Base-by-base conservation (phyloP, 352 stramenopile genomes). In the Phytopythium sindhum region DNA sequence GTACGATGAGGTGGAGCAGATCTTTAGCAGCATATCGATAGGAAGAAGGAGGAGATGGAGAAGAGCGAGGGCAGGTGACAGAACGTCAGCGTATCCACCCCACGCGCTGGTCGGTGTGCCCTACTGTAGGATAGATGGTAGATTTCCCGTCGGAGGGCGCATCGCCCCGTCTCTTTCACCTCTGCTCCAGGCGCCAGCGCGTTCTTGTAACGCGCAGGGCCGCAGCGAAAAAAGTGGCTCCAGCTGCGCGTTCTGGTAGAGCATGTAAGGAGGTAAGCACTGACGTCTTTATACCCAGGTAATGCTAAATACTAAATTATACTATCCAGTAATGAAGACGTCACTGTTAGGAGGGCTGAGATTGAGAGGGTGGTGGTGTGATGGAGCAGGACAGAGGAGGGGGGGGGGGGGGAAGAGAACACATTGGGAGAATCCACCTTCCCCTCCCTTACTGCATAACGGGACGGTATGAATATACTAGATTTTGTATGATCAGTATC, bases 141-240 rank as follows among this genome's bases (percentile, higher is more conserved):
- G 21, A 50, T 50, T 24, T 24, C 21, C 19, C 10, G 14, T 10
- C 24, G 47, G 47, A 53, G 23, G 12, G 23, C 12, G 47, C 11
- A 3, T 9, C 23, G 47, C 0, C 47, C 24, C 47, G 47, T 53
- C 47, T 53, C 47, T 53, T 53, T 33, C 23, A 8, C 44, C 15
- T 23, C 6, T 19, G n/a, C n/a, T 26, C 47, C 51, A 28, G 28
- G 51, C 51, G 28, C 15, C 55, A 42, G 37, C 62, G 24, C 23
- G 51, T 57, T 73, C 60, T 7, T 52, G 35, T 55, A 71, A 57
- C 23, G 35, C 33, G 48, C 29, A 24, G 15, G 31, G 35, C 9
- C 45, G 33, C 33, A 41, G 42, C 29, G 74, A 63, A 45, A 64
- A 41, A 63, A 78, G 45, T 29, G 67, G n/a, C 24, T 55, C 33